A percentile compares a stretch with the other conserved stretches of the same genome.
Evolutionary conservation across 192 early-diverging fungal genomes (phyloP).

Genomic region (Gamsiella multidivaricata): DNA sequence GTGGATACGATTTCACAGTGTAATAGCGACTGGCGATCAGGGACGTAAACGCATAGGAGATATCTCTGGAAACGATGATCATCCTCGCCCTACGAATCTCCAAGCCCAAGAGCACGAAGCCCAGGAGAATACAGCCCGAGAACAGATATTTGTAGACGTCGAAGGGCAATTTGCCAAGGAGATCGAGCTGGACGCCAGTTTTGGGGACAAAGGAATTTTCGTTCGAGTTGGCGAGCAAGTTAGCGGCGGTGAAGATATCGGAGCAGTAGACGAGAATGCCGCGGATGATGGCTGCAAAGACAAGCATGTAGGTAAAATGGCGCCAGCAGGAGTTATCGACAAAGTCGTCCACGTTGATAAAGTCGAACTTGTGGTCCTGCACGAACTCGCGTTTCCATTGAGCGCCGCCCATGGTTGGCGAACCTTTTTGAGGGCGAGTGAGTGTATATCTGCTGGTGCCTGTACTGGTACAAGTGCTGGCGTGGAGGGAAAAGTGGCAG

Average conservation of each 20-base stretch:
- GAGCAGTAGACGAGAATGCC: conserved; percentile 81
- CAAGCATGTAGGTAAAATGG: conserved; percentile 61
- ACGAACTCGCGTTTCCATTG: conserved; percentile 85
- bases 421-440: no score
- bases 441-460: not conserved
- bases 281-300: conserved; percentile 75
- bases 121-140: conserved; percentile 73
- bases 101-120: conserved; percentile 73
- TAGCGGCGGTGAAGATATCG: conserved; percentile 82
- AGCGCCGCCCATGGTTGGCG: conserved; percentile 40
- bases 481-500: no score
- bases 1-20: conserved; percentile 73
- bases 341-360: conserved; percentile 84
- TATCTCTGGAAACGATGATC: conserved; percentile 76
- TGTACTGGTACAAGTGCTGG: no score
- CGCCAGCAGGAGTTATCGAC: conserved; percentile 51
- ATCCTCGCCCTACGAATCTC: conserved; percentile 75
- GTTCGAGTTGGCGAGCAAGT: conserved; percentile 62
- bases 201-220: conserved; percentile 38
- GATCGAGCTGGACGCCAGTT: conserved; percentile 10
- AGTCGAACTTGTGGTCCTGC: conserved; percentile 89
- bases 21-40: conserved; percentile 80
- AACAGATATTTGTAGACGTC: conserved; percentile 64
- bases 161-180: conserved; percentile 51
- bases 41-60: conserved; percentile 81